These are phyloP conservation scores for Monosporascus sp. DNA, from an alignment of 2,329 filamentous ascomycete genomes.

Conservation along the genomic window DNA sequence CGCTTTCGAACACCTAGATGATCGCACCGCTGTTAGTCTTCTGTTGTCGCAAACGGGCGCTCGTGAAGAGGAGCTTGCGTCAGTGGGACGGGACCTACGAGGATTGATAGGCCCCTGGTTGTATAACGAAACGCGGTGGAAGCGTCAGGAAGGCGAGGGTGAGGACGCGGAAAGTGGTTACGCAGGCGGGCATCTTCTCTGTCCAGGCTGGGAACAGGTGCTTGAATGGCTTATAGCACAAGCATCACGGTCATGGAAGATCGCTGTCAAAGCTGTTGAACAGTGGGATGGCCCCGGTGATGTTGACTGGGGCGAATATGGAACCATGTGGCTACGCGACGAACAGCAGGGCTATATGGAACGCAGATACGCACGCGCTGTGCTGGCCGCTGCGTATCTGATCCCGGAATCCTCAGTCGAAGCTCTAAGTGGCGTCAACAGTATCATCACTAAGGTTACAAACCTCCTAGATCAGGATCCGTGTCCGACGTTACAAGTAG, in stretches of 20 bases:
- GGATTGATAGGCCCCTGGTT: slow-evolving; percentile 70
- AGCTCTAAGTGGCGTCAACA: slow-evolving; percentile 55
- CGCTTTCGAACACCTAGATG: slow-evolving; percentile 58
- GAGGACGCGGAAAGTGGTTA: slow-evolving; percentile 15
- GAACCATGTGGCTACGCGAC: slow-evolving; percentile 53
- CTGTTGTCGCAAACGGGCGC: slow-evolving; percentile 54
- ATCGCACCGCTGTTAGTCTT: slow-evolving; percentile 51
- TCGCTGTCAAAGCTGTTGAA: slow-evolving; percentile 58
- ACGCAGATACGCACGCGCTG: slow-evolving; percentile 60
- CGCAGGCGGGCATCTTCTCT: slow-evolving; percentile 27
- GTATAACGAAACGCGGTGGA: slow-evolving; percentile 58
- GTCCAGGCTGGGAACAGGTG: slow-evolving; percentile 63
- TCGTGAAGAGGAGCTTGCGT: slow-evolving; percentile 30
- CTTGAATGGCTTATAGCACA: slow-evolving; percentile 61
- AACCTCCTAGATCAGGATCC: slow-evolving; percentile 55
- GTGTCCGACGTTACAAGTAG: slow-evolving; percentile 44
- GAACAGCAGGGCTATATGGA: slow-evolving; percentile 55
- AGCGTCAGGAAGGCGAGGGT: slow-evolving; percentile 20
- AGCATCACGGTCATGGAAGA: slow-evolving; percentile 53
- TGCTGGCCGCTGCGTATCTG: slow-evolving; percentile 62
- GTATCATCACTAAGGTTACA: slow-evolving; percentile 53
- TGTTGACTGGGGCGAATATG: slow-evolving; percentile 59
- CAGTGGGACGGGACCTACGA: slow-evolving; percentile 59
- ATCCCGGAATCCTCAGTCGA: slow-evolving; percentile 54
- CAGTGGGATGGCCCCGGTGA: slow-evolving; percentile 72